Conservation (phyloP, 2,329 filamentous ascomycete genomes). For the Paraconiothyrium sp. region DNA sequence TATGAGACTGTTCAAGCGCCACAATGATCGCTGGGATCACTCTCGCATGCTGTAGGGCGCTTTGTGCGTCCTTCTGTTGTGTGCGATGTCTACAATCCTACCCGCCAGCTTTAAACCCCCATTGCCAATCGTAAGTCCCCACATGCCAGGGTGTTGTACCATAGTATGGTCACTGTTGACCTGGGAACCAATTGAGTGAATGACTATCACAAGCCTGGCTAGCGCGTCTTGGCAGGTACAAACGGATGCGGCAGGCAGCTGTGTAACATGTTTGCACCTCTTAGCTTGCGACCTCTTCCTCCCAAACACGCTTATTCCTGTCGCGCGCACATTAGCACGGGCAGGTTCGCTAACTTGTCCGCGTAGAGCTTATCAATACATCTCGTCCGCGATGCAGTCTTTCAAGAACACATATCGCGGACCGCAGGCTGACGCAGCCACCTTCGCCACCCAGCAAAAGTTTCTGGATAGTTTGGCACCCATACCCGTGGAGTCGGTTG, state of each 20-base stretch:
- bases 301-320: background rate
- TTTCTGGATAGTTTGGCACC: constrained; percentile 28
- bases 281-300: background rate
- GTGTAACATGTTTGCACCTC: constrained; percentile 5
- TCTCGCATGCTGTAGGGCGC: too few relatives aligned
- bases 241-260: constrained; percentile 7
- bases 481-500: constrained; percentile 18
- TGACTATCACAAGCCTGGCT: background rate
- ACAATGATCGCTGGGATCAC: too few relatives aligned
- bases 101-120: too few relatives aligned
- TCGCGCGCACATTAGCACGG: background rate
- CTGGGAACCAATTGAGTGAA: constrained; percentile 2
- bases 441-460: constrained; percentile 27
- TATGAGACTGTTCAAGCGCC: too few relatives aligned
- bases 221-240: constrained; percentile 6
- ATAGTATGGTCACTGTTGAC: background rate
- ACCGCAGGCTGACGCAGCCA: constrained; percentile 17
- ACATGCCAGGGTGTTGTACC: background rate
- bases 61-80: too few relatives aligned
- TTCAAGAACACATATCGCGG: background rate
- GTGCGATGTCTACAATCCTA: too few relatives aligned
- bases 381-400: background rate
- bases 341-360: background rate
- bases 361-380: background rate
- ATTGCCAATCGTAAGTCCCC: background rate